Percentiles rank a stretch among this genome's conserved stretches.
These are phyloP conservation scores for Eucalyptus erythrocorys DNA, from an alignment of 345 rosid species.

Conservation along the genomic window DNA sequence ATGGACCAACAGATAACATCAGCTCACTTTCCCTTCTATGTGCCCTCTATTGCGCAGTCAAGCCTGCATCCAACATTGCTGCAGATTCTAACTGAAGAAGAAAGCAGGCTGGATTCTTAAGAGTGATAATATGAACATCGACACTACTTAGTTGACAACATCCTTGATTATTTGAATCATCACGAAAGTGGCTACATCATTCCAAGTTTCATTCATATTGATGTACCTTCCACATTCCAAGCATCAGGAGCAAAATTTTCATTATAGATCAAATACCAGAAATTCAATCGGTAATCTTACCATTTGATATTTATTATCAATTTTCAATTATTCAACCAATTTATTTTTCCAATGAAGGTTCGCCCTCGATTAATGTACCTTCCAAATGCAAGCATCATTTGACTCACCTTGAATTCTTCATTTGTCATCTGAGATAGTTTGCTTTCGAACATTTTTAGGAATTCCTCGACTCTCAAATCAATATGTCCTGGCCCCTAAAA, in stretches of 20 bases:
- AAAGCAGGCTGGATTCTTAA: not conserved
- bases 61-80: not conserved
- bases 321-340: not conserved
- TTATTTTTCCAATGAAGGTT: not conserved
- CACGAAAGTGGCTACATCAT: not conserved
- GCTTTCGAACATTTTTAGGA: constrained; percentile 57
- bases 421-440: constrained; percentile 59
- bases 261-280: not conserved
- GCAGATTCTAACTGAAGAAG: not conserved
- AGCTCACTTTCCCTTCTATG: not conserved
- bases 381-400: not conserved
- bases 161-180: not conserved
- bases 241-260: not conserved
- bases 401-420: constrained; percentile 73
- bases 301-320: not conserved
- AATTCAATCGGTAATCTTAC: not conserved
- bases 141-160: not conserved
- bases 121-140: not conserved
- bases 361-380: not conserved
- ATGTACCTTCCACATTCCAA: not conserved
- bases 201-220: not conserved
- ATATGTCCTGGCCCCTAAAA: constrained; percentile 65
- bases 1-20: not conserved
- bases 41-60: not conserved
- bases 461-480: constrained; percentile 71